These are phyloP conservation scores for Fragaria ananassa DNA, from an alignment of 306 rosid genomes.

Conservation along the genomic window DNA sequence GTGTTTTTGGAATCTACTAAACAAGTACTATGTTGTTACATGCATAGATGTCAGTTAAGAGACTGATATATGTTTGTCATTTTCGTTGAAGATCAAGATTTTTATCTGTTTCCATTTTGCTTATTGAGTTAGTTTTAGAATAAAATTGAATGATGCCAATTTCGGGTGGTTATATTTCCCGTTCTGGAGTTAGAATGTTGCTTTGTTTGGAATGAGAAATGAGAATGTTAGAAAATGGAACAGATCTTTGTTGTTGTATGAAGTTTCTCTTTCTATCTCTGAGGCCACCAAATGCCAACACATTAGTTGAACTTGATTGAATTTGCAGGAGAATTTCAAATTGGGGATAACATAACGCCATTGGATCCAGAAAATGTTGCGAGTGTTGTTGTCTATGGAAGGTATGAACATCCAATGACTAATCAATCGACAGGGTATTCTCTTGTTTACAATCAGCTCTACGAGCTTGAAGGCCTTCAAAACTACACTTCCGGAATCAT, in stretches of 20 bases:
- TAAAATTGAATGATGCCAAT: conserved; percentile 9
- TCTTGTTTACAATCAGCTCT: conserved; percentile 73
- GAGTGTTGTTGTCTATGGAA: conserved; percentile 67
- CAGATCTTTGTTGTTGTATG: neutral
- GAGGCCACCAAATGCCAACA: neutral
- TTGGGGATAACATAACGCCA: conserved; percentile 60
- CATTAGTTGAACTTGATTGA: conserved; percentile 6
- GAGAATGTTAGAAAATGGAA: neutral
- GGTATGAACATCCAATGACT: conserved; percentile 32
- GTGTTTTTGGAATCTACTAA: neutral
- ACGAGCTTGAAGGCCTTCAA: conserved; percentile 83
- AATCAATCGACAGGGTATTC: conserved; percentile 55
- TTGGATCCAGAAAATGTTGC: conserved; percentile 55
- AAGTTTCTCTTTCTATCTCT: neutral
- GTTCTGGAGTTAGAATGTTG: neutral
- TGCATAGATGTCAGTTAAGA: neutral
- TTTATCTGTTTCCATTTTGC: neutral
- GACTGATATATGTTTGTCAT: neutral
- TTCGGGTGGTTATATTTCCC: neutral
- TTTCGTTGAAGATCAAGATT: neutral
- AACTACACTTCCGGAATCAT: conserved; percentile 94
- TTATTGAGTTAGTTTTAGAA: neutral
- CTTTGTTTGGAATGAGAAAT: neutral
- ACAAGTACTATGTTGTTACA: neutral
- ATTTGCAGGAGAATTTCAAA: conserved; percentile 75